Evolutionary conservation across 2,329 filamentous ascomycete genomes (phyloP), one percentile per base, ranked within the genome.

Genomic region (Onygenales sp.): DNA sequence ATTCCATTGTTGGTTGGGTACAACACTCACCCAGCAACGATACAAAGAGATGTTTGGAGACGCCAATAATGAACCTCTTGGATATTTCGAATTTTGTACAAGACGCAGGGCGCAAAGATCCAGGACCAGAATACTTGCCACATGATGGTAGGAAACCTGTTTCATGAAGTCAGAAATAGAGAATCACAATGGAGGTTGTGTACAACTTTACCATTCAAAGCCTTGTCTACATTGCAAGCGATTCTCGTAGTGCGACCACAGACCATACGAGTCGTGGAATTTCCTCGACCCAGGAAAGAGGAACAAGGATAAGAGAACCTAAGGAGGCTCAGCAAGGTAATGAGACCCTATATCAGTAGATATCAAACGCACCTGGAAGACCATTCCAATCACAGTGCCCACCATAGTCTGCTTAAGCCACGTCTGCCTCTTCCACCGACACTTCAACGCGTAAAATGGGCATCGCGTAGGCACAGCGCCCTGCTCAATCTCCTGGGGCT

Each of bases 111-210:
- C 2, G 82, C 81, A 55, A 81, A 75, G 44, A 82, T 64, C 76
- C 79, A 84, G 11, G 80, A 75, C 82, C 81, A 85, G 54, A 82
- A 68, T 50, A 83, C 73, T 59, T 85, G 82, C 82, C 82, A 85
- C 51, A 83, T 72, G 44, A 83, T 76, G 0, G 80, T 83, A 0
- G 81, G 81, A 71, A 81, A 79, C 79, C 78, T 78, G 52, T 11
- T 39, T 13, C 11, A 27, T 2, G 9, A 31, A 9, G 46, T 49
- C 10, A 49, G 36, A 33, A 52, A 42, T 52, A 47, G 11, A 11
- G 50, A 31, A 44, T 21, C 32, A 33, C 43, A 53, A 41, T 44
- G 8, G 45, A 17, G 27, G 38, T 32, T 11, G 17, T 14, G 3
- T 2, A 7, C 13, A 5, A 55, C 59, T 11, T 11, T 65, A 81